phyloP scores from a whole-genome alignment of 2,329 filamentous ascomycete species.

The Fusarium irregulare region DNA sequence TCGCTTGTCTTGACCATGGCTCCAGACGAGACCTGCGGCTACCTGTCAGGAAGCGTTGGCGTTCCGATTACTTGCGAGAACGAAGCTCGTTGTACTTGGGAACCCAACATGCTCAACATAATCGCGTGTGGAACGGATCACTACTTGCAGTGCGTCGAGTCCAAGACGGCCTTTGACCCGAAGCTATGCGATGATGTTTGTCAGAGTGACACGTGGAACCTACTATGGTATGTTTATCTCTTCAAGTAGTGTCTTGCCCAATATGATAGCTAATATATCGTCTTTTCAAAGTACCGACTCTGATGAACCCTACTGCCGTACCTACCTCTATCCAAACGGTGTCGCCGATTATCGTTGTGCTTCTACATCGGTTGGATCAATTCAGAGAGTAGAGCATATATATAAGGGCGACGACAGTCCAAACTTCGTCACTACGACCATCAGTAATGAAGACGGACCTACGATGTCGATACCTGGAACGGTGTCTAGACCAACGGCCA shows the following conservation, averaged over 20 bases:
- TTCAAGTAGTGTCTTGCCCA: not conserved
- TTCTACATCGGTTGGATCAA: not conserved
- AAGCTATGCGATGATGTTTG: not conserved
- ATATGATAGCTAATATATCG: not conserved
- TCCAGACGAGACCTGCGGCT: not conserved
- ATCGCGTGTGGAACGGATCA: rapidly evolving
- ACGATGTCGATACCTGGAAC: too few species aligned
- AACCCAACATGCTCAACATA: rapidly evolving
- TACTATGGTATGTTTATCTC: not conserved
- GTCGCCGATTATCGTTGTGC: not conserved
- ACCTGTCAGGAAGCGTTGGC: rapidly evolving
- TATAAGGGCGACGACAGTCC: not conserved
- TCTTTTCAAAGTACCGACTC: not conserved
- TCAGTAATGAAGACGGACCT: not conserved
- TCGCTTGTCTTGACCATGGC: not conserved
- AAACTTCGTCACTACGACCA: not conserved
- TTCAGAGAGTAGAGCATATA: not conserved
- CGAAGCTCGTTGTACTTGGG: not conserved
- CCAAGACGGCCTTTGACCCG: rapidly evolving
- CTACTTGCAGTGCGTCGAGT: not conserved
- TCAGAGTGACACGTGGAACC: not conserved
- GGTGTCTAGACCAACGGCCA: rapidly evolving
- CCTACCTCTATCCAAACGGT: not conserved
- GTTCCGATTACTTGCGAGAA: not conserved
- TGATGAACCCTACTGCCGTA: not conserved